Evolutionary conservation across 2,329 filamentous ascomycete genomes (phyloP).

Genomic region (Microascus cirrosus): DNA sequence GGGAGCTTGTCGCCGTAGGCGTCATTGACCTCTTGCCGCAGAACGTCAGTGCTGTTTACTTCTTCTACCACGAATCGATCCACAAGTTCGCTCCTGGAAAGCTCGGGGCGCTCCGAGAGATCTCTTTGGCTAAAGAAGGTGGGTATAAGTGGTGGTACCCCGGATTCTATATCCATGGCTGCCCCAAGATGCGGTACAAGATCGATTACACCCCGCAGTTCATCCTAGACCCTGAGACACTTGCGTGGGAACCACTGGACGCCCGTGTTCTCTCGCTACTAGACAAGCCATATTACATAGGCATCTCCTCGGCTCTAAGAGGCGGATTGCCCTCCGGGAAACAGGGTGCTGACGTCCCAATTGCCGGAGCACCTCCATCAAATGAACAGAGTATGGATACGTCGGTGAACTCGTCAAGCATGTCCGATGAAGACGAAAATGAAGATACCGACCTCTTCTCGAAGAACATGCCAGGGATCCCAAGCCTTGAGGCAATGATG

Average conservation of each 20-base stretch:
- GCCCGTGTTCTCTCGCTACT: slow-evolving; percentile 33
- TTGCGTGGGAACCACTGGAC: slow-evolving; percentile 51
- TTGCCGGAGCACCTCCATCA: slow-evolving; percentile 17
- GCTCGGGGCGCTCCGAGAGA: slow-evolving; percentile 62
- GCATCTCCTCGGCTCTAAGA: slow-evolving; percentile 20
- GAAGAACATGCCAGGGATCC: slow-evolving; percentile 57
- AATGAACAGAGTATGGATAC: slow-evolving; percentile 4
- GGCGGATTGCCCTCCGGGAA: not conserved
- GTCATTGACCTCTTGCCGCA: slow-evolving; percentile 68
- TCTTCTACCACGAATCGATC: slow-evolving; percentile 68
- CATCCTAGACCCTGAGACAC: slow-evolving; percentile 57
- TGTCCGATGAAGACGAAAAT: slow-evolving; percentile 7
- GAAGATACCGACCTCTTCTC: slow-evolving; percentile 33
- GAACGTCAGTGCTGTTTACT: slow-evolving; percentile 73
- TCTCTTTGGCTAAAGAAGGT: slow-evolving; percentile 55
- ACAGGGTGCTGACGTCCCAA: not conserved
- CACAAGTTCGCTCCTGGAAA: slow-evolving; percentile 63
- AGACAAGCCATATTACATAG: slow-evolving; percentile 46
- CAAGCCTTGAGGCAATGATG: slow-evolving; percentile 40
- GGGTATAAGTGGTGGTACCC: slow-evolving; percentile 71
- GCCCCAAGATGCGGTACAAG: slow-evolving; percentile 78
- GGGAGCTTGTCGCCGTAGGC: slow-evolving; percentile 61
- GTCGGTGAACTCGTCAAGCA: slow-evolving; percentile 6
- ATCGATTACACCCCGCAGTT: slow-evolving; percentile 66
- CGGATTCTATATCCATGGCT: slow-evolving; percentile 72